Percentiles rank a stretch among this genome's conserved stretches.
Conservation (phyloP, 306 rosid species). For the Begonia loranthoides region DNA sequence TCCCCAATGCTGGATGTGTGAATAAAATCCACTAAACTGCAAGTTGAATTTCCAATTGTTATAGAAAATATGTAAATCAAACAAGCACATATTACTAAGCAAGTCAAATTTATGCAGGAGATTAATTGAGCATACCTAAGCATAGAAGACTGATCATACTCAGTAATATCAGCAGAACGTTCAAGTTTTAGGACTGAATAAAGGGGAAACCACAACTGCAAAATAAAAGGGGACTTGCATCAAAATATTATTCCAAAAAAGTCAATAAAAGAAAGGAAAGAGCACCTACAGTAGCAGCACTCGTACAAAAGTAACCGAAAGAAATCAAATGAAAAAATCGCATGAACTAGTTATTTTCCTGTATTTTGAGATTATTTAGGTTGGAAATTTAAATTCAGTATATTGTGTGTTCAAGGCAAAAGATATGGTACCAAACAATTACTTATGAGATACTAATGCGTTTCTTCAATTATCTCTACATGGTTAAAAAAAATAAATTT, state of each 20-base stretch:
- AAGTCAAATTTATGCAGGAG: no score
- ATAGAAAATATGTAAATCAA: constrained; percentile 5
- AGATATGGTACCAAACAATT: no score
- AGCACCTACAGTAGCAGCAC: no score
- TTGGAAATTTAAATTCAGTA: no score
- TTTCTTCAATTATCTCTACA: no score
- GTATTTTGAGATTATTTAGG: no score
- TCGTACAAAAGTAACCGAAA: constrained; percentile 3
- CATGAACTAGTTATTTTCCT: no score
- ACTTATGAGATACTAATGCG: no score
- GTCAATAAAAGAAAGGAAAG: no score
- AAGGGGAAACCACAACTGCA: constrained; percentile 92
- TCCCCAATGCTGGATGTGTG: constrained; percentile 82
- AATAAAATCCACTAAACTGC: constrained; percentile 83
- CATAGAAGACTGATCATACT: constrained; percentile 18
- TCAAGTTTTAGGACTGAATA: constrained; percentile 37
- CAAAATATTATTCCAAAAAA: constrained; percentile 9
- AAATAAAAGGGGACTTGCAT: constrained; percentile 9
- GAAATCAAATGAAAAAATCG: no score
- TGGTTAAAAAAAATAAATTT: no score
- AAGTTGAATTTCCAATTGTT: constrained; percentile 8
- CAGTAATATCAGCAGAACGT: constrained; percentile 7
- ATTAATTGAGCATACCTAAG: constrained; percentile 26
- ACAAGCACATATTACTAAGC: neutral
- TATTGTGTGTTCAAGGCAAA: no score